Evolutionary conservation across 2,329 filamentous ascomycete species (phyloP).

Genomic region (Ustulina deusta): DNA sequence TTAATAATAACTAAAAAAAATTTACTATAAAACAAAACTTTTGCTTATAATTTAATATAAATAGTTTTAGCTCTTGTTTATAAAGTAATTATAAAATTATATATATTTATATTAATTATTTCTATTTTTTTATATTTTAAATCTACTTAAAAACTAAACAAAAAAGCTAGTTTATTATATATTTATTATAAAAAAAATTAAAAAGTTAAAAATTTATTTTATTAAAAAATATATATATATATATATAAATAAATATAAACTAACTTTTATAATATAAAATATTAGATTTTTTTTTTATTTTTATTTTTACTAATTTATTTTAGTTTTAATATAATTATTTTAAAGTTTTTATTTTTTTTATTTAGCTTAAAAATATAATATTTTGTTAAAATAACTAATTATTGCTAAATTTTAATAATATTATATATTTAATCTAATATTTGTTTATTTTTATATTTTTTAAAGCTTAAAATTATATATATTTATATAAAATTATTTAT

Average conservation of each 20-base stretch:
- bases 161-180: constrained; percentile 5
- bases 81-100: constrained; percentile 6
- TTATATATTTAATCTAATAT: constrained; percentile 13
- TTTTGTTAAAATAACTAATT: constrained; percentile 15
- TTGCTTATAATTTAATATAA: constrained; percentile 4
- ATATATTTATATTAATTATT: constrained; percentile 7
- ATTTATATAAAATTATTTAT: constrained; percentile 15
- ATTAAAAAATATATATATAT: constrained; percentile 11
- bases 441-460: constrained; percentile 16
- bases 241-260: constrained; percentile 1
- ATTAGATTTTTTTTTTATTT: too few relatives aligned
- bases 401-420: constrained; percentile 17
- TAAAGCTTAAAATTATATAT: neutral
- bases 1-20: constrained; percentile 7
- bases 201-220: constrained; percentile 11
- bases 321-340: too few relatives aligned
- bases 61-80: constrained; percentile 8
- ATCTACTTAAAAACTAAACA: constrained; percentile 8
- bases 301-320: too few relatives aligned
- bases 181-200: constrained; percentile 17
- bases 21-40: neutral
- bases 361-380: constrained; percentile 3
- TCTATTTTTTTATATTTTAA: constrained; percentile 6
- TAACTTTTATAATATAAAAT: constrained; percentile 10
- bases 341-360: neutral